Evolutionary conservation across 306 rosid genomes (phyloP).

Genomic region (Cucurbita pepo): DNA sequence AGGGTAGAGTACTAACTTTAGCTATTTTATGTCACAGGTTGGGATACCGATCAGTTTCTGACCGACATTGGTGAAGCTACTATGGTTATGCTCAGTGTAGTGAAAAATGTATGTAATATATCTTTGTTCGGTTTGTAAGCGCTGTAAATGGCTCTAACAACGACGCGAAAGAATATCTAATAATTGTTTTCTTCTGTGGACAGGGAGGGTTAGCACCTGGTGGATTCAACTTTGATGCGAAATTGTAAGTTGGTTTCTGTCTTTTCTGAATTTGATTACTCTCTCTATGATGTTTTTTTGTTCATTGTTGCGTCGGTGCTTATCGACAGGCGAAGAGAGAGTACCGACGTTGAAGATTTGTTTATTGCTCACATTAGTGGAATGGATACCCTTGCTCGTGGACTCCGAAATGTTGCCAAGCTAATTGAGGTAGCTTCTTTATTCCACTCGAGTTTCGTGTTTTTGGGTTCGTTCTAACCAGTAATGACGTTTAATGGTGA

Average conservation of each 20-base stretch:
- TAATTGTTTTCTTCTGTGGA: background rate
- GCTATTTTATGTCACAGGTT: constrained; percentile 30
- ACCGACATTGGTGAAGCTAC: constrained; percentile 81
- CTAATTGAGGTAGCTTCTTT: constrained; percentile 37
- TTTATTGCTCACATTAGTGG: constrained; percentile 80
- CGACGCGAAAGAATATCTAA: background rate
- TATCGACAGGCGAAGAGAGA: constrained; percentile 66
- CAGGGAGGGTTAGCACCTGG: constrained; percentile 94
- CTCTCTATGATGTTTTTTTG: background rate
- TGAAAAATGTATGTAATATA: constrained; percentile 45
- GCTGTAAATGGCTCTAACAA: too few relatives aligned
- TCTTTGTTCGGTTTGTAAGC: background rate
- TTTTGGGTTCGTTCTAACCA: background rate
- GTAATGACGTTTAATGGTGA: constrained; percentile 3
- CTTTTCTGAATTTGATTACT: background rate
- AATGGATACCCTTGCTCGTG: constrained; percentile 90
- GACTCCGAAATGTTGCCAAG: constrained; percentile 70
- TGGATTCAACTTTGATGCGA: constrained; percentile 97
- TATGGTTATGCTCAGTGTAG: constrained; percentile 64
- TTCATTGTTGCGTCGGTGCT: background rate
- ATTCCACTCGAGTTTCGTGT: background rate
- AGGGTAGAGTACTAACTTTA: background rate
- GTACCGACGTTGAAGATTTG: constrained; percentile 91
- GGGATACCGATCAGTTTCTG: constrained; percentile 98
- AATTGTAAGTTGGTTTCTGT: constrained; percentile 44